phyloP scores from a whole-genome alignment of 176 grass and related monocot species.

The Paspalum vaginatum region DNA sequence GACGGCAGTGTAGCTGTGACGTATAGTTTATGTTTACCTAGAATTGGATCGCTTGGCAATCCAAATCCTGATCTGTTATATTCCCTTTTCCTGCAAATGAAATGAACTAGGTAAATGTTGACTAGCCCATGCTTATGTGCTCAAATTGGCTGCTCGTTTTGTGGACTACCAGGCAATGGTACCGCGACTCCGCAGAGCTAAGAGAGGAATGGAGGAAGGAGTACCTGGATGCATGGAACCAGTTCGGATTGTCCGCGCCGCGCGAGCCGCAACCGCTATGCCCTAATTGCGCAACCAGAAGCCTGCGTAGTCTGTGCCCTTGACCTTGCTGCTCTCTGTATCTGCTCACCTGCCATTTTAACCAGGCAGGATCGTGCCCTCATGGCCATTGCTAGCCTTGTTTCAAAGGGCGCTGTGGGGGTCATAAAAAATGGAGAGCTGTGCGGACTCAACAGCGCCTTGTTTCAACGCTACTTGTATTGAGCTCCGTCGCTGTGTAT shows the following conservation, averaged over 20 bases:
- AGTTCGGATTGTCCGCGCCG: conserved; percentile 52
- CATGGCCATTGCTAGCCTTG: not conserved
- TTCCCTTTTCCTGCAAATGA: not conserved
- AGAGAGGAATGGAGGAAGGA: conserved; percentile 82
- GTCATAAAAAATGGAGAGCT: no score
- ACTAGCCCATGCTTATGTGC: not conserved
- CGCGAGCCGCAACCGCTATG: conserved; percentile 45
- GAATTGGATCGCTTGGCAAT: not conserved
- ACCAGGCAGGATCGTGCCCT: not conserved
- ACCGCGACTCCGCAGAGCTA: conserved; percentile 62
- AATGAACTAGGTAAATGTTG: not conserved
- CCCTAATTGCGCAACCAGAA: conserved; percentile 76
- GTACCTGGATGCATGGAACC: conserved; percentile 73
- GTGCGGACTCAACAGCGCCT: no score
- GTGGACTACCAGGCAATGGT: conserved; percentile 79
- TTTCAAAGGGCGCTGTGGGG: no score
- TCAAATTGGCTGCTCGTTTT: not conserved
- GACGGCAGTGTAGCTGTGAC: not conserved
- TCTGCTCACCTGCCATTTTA: conserved; percentile 11
- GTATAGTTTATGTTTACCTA: not conserved
- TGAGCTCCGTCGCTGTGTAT: not conserved
- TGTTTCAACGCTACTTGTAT: not conserved
- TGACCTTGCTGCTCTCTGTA: conserved; percentile 37
- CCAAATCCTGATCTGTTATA: not conserved
- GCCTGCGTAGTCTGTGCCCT: conserved; percentile 63